Evolutionary conservation across 768 basidiomycete genomes (phyloP).

Genomic region (Termitomyces eurrhizus): DNA sequence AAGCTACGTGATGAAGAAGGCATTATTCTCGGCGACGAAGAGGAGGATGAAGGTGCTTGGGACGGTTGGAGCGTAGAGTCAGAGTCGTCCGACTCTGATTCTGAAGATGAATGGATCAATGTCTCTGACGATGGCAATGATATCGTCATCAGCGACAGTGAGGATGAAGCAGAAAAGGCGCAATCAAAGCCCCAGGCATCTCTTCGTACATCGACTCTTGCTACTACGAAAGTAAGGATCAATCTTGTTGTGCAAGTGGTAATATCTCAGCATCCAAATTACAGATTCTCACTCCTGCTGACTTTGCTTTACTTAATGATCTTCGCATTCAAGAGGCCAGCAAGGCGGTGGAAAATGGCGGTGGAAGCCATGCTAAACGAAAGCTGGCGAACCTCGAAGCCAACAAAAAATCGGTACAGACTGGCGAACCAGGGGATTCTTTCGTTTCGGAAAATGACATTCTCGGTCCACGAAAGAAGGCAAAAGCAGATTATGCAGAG

Average conservation of each 20-base stretch:
- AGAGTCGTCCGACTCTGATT: conserved; percentile 53
- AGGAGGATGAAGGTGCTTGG: conserved; percentile 73
- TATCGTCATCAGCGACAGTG: conserved; percentile 82
- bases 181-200: conserved; percentile 26
- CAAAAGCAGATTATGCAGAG: conserved; percentile 90
- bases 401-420: conserved; percentile 51
- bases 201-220: conserved; percentile 58
- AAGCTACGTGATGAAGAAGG: conserved; percentile 64
- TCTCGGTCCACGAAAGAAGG: conserved; percentile 89
- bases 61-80: conserved; percentile 87
- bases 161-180: conserved; percentile 68
- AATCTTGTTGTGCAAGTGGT: neutral
- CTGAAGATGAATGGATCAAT: conserved; percentile 77
- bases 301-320: conserved; percentile 89
- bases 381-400: conserved; percentile 83
- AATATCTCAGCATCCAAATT: neutral
- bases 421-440: conserved; percentile 41
- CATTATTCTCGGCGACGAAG: conserved; percentile 40
- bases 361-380: conserved; percentile 78
- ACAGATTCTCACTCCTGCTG: conserved; percentile 95
- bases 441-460: conserved; percentile 92
- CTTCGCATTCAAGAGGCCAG: conserved; percentile 77
- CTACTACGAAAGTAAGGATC: conserved; percentile 70
- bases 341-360: conserved; percentile 63
- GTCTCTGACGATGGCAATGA: conserved; percentile 70